phyloP scores from a whole-genome alignment of 2,329 filamentous ascomycete species.

The Lasiodiplodia sp. region DNA sequence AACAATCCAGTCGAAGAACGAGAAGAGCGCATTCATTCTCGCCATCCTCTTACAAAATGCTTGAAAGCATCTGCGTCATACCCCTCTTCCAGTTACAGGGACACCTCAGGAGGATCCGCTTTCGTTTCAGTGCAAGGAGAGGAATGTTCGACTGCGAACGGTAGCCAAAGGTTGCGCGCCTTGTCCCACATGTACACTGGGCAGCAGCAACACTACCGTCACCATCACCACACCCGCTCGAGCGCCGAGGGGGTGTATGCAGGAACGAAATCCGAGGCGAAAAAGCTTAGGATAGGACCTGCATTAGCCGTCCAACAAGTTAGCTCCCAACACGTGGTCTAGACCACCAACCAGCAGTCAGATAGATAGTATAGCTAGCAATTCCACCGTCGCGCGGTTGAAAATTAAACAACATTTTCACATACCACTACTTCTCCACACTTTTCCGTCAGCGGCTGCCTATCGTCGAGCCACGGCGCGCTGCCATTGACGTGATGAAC shows the following conservation, averaged over 20 bases:
- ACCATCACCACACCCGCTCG: not conserved
- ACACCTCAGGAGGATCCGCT: not conserved
- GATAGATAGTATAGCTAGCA: not conserved
- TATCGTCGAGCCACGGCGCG: not conserved
- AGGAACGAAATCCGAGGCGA: not conserved
- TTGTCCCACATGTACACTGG: not conserved
- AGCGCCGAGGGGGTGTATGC: not conserved
- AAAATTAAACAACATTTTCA: not conserved
- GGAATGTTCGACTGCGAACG: no score
- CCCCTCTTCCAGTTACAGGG: not conserved
- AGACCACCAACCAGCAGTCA: not conserved
- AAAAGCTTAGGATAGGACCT: not conserved
- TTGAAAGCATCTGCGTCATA: not conserved
- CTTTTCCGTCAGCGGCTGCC: not conserved
- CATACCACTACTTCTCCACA: not conserved
- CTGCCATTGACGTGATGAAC: not conserved
- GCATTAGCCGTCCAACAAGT: not conserved
- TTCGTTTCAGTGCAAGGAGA: not conserved
- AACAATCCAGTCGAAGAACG: no score
- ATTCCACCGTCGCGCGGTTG: not conserved
- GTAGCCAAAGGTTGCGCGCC: no score
- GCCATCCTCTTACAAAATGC: not conserved
- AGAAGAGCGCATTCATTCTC: not conserved
- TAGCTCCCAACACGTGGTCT: not conserved
- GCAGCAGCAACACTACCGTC: not conserved